Evolutionary conservation across 2,329 filamentous ascomycete species (phyloP), one percentile per base, ranked within the genome.

Genomic region (Pyrenochaeta sp.): DNA sequence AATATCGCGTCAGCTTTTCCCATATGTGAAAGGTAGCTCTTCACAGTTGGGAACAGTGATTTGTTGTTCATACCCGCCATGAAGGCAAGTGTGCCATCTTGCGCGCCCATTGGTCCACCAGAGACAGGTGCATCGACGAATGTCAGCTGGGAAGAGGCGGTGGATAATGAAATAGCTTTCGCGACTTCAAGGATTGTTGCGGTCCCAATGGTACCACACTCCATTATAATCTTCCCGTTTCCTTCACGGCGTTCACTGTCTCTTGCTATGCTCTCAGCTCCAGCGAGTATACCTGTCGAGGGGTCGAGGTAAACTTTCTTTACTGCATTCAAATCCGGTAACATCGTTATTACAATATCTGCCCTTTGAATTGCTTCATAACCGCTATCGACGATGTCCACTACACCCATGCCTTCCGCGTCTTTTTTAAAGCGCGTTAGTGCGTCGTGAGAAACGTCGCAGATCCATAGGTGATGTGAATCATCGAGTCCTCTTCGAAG

Each of bases 101-200:
- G 82, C 10, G 94, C 94, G 32, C 93, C 94, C 11, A 97, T 92
- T 0, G 97, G 92, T 29, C 94, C 94, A 40, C 94, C 94, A 0
- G 93, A 97, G 85, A 98, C 96, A 37, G 94, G 94, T 3, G 94
- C 93, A 72, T 98, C 95, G 49, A 97, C 87, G 66, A 97, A 97
- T 79, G 56, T 90, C 87, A 73, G 87, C 82, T 2, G 84, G 79
- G 1, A 85, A 83, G 14, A 83, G 2, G 69, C 64, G 2, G 61
- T 50, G 4, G 59, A 57, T 30, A 70, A 68, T 7, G 80, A 82
- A 1, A 95, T 87, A 10, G 84, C 82, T 56, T 86, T 83, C n/a
- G 92, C 91, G 4, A 97, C 88, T 61, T 87, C 83, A 29, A 87
- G 85, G 0, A 93, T 97, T 2, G 92, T 91, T 2, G 87, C 85